A percentile compares a stretch with the other conserved stretches of the same genome.
Conservation (phyloP, 345 rosid species). For the Syzygium aromaticum region DNA sequence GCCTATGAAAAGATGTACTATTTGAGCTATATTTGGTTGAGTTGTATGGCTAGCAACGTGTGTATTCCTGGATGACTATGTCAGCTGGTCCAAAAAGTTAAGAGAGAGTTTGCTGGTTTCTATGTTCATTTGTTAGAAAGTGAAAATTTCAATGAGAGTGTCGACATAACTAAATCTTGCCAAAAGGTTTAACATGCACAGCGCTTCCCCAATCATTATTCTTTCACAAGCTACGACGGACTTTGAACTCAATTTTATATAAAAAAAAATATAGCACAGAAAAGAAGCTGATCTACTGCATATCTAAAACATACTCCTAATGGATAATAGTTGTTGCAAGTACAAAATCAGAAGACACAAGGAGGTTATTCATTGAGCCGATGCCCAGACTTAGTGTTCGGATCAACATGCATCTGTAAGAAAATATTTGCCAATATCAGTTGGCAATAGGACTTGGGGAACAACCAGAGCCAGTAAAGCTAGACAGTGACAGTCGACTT, state of each 20-base stretch:
- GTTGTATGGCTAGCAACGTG: not conserved
- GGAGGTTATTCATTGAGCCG: not conserved
- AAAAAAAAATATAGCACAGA: not conserved
- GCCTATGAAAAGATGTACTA: not conserved
- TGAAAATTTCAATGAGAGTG: not conserved
- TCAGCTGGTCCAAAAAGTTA: not conserved
- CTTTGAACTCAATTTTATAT: not conserved
- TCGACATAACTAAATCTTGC: not conserved
- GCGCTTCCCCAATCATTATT: not conserved
- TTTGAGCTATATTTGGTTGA: not conserved
- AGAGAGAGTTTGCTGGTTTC: not conserved
- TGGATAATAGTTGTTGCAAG: not conserved
- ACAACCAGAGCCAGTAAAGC: not conserved
- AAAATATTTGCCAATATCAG: not conserved
- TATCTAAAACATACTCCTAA: not conserved
- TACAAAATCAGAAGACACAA: not conserved
- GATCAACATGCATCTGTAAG: not conserved
- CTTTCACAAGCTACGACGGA: not conserved
- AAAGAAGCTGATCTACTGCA: not conserved
- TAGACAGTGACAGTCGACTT: not conserved
- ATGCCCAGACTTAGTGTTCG: not conserved
- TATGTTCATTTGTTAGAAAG: not conserved
- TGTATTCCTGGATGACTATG: not conserved
- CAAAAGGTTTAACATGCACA: not conserved
- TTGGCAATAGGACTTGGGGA: not conserved